phyloP scores from a whole-genome alignment of 306 rosid genomes.

The Phaseolus lunatus region DNA sequence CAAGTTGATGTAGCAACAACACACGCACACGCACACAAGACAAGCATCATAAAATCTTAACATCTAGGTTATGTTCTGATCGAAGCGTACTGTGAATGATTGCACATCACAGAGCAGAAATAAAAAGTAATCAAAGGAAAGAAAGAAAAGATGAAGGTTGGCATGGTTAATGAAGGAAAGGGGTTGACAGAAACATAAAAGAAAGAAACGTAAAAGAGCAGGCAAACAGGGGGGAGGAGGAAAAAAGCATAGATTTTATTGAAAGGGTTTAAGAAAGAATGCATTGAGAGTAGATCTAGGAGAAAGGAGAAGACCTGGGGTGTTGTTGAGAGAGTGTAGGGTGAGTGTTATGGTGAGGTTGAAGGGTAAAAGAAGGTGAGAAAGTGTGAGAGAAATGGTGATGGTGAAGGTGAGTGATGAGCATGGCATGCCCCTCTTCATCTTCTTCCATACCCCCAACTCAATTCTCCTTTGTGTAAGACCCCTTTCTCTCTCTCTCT shows the following conservation, averaged over 20 bases:
- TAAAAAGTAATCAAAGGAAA: neutral
- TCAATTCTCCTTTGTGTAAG: conserved; percentile 1
- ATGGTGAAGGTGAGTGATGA: conserved; percentile 57
- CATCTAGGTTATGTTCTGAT: conserved; percentile 21
- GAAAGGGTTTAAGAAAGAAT: neutral
- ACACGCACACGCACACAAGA: neutral
- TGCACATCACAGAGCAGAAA: neutral
- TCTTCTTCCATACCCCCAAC: conserved; percentile 19
- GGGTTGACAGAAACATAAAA: neutral
- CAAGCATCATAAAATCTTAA: conserved; percentile 4
- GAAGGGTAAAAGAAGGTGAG: neutral
- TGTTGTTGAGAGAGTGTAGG: conserved; percentile 44
- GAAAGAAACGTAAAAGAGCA: neutral
- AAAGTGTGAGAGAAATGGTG: neutral
- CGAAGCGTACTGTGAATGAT: neutral
- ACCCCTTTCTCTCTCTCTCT: neutral
- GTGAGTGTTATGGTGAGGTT: neutral
- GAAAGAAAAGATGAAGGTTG: neutral
- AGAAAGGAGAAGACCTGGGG: conserved; percentile 57
- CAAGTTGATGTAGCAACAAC: neutral
- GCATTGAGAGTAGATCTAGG: conserved; percentile 21
- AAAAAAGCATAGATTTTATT: neutral
- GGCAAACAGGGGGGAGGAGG: neutral
- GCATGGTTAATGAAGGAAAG: neutral
- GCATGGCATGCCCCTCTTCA: conserved; percentile 68